Base-by-base conservation (phyloP, 2,329 filamentous ascomycete species). In the Colletotrichum chrysophilum region DNA sequence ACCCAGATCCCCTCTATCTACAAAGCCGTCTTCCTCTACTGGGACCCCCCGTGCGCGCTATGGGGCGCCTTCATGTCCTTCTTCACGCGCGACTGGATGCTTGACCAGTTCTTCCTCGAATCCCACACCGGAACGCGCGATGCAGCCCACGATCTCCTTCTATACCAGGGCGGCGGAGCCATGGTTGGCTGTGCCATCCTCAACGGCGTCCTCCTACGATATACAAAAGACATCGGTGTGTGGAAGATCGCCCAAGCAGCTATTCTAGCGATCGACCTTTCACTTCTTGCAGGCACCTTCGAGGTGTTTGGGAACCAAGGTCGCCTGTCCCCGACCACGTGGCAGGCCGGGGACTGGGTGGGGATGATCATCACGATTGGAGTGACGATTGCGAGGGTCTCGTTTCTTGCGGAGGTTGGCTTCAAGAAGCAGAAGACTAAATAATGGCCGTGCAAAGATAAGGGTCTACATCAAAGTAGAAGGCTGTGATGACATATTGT, bases 41-140 rank as follows among this genome's bases (percentile, higher is more conserved):
- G 78, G 55, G 79, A 80, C 56, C 79, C 79, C 2, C 66, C 78
- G 16, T 62, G 78, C 18, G 77, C 78, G 12, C 60, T 80, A 24
- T 79, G 73, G 64, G 79, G 78, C 36, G 79, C 73, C 34, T 78
- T 78, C 26, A 71, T 80, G 72, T 78, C 77, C 61, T 76, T 70
- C 58, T 70, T 74, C 68, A 75, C 73, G 5, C 76, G 75, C 16
- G 72, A 72, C 26, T 69, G 32, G n/a, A 68, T 71, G 9, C 68
- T 78, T 30, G 34, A 66, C n/a, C 68, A 75, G 1, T 74, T 76
- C 24, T 75, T 77, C 5, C 76, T 72, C 14, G 68, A 69, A 0
- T 30, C 28, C 8, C 52, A 24, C 18, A 32, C n/a, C 13, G 78
- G 76, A 4, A 62, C 43, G 7, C 76, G 76, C 72, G 66, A 77